Base-by-base conservation (phyloP, 1,139 yeast species). In the Kazachstania sp. region DNA sequence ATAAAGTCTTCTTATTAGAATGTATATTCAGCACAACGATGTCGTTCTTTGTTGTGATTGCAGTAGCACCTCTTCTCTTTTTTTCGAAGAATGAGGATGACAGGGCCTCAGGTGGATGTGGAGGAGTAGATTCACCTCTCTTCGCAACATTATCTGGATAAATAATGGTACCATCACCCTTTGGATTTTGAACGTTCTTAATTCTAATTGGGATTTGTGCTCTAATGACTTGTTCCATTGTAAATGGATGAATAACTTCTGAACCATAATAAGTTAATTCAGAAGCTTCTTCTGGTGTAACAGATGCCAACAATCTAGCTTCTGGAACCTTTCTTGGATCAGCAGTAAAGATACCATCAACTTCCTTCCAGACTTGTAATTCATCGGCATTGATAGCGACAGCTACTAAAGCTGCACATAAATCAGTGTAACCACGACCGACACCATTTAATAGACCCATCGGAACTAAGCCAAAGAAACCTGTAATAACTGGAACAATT, bases 221-320 rank as follows among this genome's bases (percentile, higher is more conserved):
- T 56, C 83, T 81, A 57, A 92, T 92, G 49, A 90, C 98, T 70
- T 92, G 98, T 69, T 92, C 97, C 98, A 92, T 92, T 34, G 98
- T 92, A 72, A 92, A 92, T 2, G 98, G 98, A 63, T 92, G 98
- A 57, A 92, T 92, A 53, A 92, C 98, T 69, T 92, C 98, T 5
- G 95, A 84, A 32, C 98, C 98, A 63, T 92, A 92, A 68, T 92
- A 92, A 0, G 98, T 92, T 67, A 92, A 77, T 69, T 92, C 98
- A 0, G 97, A 94, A 2, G 98, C 98, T 70, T 92, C 98, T 63
- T 92, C 98, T 2, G 98, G 98, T 0, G 98, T 92, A 53, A 92
- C 96, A 50, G 88, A 79, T 50, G 82, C 80, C 54, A 92, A 72
- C 44, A 92, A 71, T 58, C 96, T 75, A 3, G 98, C 98, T 49